A percentile compares a stretch with the other conserved stretches of the same genome.
These are phyloP conservation scores for Malania oleifera DNA, from an alignment of 164 flowering plant genomes.

Conservation along the genomic window DNA sequence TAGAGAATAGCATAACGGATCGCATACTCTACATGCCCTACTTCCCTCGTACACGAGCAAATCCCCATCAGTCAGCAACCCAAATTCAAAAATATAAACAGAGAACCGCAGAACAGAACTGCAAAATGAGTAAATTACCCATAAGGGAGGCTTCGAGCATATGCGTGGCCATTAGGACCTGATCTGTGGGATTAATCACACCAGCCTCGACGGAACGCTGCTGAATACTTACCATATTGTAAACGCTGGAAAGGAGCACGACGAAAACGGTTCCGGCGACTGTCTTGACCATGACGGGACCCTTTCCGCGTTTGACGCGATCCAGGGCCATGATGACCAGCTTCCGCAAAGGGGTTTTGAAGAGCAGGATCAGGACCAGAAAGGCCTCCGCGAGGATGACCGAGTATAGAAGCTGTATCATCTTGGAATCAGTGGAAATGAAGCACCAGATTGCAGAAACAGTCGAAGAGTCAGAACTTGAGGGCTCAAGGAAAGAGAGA, in stretches of 20 bases:
- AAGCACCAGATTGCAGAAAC: slow-evolving; percentile 3
- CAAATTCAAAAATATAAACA: background rate
- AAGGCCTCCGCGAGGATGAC: slow-evolving; percentile 31
- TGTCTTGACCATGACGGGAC: slow-evolving; percentile 39
- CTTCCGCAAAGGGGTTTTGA: slow-evolving; percentile 46
- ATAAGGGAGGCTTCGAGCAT: slow-evolving; percentile 56
- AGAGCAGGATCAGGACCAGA: slow-evolving; percentile 31
- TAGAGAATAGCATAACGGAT: no score
- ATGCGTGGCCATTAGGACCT: slow-evolving; percentile 37
- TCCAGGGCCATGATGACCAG: slow-evolving; percentile 39
- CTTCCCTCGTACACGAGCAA: no score
- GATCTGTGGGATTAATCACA: slow-evolving; percentile 39
- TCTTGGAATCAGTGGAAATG: slow-evolving; percentile 13
- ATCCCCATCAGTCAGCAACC: no score
- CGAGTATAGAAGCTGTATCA: slow-evolving; percentile 41
- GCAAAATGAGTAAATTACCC: slow-evolving; percentile 28
- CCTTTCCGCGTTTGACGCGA: slow-evolving; percentile 40
- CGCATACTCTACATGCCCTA: no score
- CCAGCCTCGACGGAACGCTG: slow-evolving; percentile 25
- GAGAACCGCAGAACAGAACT: background rate
- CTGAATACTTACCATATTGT: slow-evolving; percentile 34
- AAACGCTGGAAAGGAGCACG: slow-evolving; percentile 30
- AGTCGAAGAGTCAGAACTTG: background rate
- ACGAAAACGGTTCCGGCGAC: slow-evolving; percentile 33
- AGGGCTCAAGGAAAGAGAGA: no score